A percentile compares a stretch with the other conserved stretches of the same genome.
Evolutionary conservation across 352 stramenopile species (phyloP).

Genomic region (Plasmopara muralis): DNA sequence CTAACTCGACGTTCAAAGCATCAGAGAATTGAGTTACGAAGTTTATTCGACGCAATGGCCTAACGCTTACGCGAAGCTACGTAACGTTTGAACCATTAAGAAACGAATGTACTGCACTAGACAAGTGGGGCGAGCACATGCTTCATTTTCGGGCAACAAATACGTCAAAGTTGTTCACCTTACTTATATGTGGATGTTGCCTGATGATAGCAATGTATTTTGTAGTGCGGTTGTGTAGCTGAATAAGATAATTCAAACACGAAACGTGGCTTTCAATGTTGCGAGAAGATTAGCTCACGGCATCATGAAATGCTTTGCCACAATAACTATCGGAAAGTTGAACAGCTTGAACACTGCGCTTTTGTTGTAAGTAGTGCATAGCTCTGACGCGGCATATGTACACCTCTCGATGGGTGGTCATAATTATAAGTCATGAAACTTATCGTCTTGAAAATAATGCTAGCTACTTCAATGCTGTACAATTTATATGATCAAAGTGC

Average conservation of each 20-base stretch:
- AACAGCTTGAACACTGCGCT: too few relatives aligned
- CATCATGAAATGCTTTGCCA: too few relatives aligned
- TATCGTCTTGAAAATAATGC: too few relatives aligned
- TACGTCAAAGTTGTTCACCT: slow-evolving; percentile 5
- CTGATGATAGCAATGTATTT: neutral
- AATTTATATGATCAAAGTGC: too few relatives aligned
- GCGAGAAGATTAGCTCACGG: too few relatives aligned
- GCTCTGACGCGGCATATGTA: too few relatives aligned
- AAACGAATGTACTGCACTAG: slow-evolving; percentile 11
- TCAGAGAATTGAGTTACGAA: slow-evolving; percentile 82
- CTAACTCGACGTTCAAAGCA: slow-evolving; percentile 61
- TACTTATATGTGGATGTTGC: neutral
- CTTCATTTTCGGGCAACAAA: slow-evolving; percentile 4
- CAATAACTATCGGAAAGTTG: too few relatives aligned
- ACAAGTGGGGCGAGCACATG: slow-evolving; percentile 3
- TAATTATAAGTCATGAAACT: too few relatives aligned
- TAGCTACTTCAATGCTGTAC: too few relatives aligned
- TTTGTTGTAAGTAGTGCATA: too few relatives aligned
- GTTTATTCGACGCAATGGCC: slow-evolving; percentile 71
- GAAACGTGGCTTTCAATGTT: too few relatives aligned
- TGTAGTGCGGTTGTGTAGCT: slow-evolving; percentile 18
- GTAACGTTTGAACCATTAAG: slow-evolving; percentile 58
- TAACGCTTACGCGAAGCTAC: slow-evolving; percentile 73
- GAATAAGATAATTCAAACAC: neutral
- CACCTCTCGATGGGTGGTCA: too few relatives aligned